These are phyloP conservation scores for Diaporthe helianthi DNA, from an alignment of 2,329 filamentous ascomycete species.

Conservation along the genomic window DNA sequence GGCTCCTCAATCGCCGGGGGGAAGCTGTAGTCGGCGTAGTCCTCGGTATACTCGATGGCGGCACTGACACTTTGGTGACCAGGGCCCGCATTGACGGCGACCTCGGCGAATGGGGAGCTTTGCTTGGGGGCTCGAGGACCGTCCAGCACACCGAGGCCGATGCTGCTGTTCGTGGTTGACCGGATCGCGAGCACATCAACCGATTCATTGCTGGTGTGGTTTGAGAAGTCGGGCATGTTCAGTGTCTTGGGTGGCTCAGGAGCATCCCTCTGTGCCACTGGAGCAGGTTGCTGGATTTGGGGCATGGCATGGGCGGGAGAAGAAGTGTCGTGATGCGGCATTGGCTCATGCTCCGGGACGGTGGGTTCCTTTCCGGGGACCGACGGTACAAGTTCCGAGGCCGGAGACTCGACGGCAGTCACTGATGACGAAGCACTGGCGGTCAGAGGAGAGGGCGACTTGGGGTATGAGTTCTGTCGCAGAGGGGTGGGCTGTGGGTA, in stretches of 20 bases:
- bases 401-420: conserved; percentile 33
- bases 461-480: conserved; percentile 55
- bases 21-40: conserved; percentile 45
- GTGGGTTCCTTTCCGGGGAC: conserved; percentile 42
- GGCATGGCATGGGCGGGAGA: conserved; percentile 36
- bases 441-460: conserved; percentile 47
- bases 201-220: conserved; percentile 26
- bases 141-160: conserved; percentile 33
- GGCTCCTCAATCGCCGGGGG: conserved; percentile 28
- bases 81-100: conserved; percentile 31
- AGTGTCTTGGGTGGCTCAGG: conserved; percentile 28
- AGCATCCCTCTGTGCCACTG: conserved; percentile 41
- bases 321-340: conserved; percentile 47
- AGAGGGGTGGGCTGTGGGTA: conserved; percentile 46
- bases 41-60: conserved; percentile 43
- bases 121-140: conserved; percentile 30
- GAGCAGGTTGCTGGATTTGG: conserved; percentile 48
- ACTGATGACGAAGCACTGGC: conserved; percentile 43
- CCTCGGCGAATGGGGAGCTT: conserved; percentile 22
- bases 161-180: conserved; percentile 16
- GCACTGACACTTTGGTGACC: conserved; percentile 38
- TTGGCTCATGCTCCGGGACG: conserved; percentile 49
- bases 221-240: conserved; percentile 32
- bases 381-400: conserved; percentile 36
- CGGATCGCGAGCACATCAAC: conserved; percentile 29